phyloP scores from a whole-genome alignment of 129 eudicot species.

The Oenanthe sinensis region DNA sequence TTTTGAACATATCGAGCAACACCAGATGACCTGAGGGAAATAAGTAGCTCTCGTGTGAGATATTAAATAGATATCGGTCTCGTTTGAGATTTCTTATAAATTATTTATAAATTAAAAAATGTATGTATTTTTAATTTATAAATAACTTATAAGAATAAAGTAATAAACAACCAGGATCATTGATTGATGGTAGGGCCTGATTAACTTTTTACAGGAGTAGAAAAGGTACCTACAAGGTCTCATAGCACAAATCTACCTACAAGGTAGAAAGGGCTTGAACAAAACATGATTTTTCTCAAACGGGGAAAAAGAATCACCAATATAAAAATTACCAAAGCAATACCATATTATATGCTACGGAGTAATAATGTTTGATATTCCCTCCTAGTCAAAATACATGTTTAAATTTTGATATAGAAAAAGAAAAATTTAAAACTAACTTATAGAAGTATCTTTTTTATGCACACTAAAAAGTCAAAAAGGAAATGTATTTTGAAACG shows the following conservation, averaged over 20 bases:
- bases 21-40: slow-evolving; percentile 4
- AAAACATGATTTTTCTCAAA: not conserved
- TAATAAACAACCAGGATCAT: too few relatives aligned
- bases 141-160: too few relatives aligned
- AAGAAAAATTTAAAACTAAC: too few relatives aligned
- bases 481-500: too few relatives aligned
- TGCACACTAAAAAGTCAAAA: too few relatives aligned
- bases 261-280: not conserved
- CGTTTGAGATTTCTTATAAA: too few relatives aligned
- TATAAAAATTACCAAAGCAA: not conserved
- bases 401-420: too few relatives aligned
- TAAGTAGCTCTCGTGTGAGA: not conserved
- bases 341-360: not conserved
- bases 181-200: slow-evolving; percentile 3
- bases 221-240: not conserved
- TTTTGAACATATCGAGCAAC: not conserved
- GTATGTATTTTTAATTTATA: too few relatives aligned
- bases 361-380: not conserved
- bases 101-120: too few relatives aligned
- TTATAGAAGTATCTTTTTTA: too few relatives aligned
- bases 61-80: too few relatives aligned
- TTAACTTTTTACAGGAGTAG: slow-evolving; percentile 1
- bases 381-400: too few relatives aligned
- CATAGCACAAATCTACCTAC: not conserved
- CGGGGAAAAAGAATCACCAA: not conserved